phyloP scores from a whole-genome alignment of 2,329 filamentous ascomycete genomes.

The Aspergillus pseudoviridinutans region DNA sequence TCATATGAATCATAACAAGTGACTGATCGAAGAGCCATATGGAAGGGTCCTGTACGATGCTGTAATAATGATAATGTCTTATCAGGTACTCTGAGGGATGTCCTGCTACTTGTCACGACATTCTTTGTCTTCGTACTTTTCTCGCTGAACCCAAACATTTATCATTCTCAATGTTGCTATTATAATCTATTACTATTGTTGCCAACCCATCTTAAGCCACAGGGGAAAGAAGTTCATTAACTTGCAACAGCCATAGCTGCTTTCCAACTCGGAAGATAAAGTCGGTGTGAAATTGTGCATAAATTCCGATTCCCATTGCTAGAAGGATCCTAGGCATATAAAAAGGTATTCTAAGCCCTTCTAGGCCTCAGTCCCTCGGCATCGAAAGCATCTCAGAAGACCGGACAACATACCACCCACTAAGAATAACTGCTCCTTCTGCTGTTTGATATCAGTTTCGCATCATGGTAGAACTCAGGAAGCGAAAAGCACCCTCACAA shows the following conservation, averaged over 20 bases:
- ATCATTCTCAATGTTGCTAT: background rate
- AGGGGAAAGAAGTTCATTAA: background rate
- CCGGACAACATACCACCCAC: background rate
- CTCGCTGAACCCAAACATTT: background rate
- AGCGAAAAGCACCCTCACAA: constrained; percentile 54
- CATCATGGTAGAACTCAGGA: constrained; percentile 55
- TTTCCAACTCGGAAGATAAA: background rate
- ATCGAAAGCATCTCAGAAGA: background rate
- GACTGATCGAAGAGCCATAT: too few relatives aligned
- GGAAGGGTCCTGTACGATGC: background rate
- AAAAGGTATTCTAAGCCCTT: background rate
- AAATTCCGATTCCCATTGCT: background rate
- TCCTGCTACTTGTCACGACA: background rate
- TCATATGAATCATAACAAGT: background rate
- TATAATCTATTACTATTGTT: background rate
- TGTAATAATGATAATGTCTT: background rate
- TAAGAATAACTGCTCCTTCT: background rate
- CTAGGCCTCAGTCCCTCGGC: background rate
- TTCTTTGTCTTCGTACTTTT: background rate
- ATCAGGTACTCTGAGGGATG: background rate
- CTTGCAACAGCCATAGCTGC: background rate
- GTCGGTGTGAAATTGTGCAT: background rate
- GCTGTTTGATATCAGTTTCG: background rate
- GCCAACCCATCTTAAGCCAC: background rate
- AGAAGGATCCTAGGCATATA: background rate